Conservation (phyloP, 1,284 basidiomycete genomes). For the Amylostereum areolatum region DNA sequence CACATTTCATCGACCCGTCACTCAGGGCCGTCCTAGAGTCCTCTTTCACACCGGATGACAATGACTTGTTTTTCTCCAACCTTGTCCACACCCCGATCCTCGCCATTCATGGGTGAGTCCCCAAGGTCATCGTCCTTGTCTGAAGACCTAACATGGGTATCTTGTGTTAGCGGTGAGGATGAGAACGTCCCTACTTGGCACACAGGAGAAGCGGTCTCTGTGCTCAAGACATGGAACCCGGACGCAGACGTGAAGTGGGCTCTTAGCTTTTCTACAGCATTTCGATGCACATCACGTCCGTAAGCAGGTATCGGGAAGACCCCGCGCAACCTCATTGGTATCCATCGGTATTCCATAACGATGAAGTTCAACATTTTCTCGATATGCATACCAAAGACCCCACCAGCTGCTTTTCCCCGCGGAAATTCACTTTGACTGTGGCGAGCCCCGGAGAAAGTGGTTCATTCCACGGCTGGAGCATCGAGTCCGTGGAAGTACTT, state of each 20-base stretch:
- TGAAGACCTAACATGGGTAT: not conserved
- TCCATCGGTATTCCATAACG: constrained; percentile 48
- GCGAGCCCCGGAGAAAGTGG: constrained; percentile 60
- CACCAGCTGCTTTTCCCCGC: constrained; percentile 2
- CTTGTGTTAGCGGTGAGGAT: constrained; percentile 51
- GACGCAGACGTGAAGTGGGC: constrained; percentile 48
- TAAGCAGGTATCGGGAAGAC: constrained; percentile 58
- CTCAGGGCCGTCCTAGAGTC: constrained; percentile 67
- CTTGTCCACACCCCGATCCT: constrained; percentile 63
- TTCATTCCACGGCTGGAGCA: constrained; percentile 58
- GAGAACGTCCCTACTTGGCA: constrained; percentile 83
- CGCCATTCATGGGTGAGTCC: constrained; percentile 68
- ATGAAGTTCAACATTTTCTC: constrained; percentile 51
- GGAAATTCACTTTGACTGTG: constrained; percentile 61
- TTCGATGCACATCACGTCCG: not conserved
- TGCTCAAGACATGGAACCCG: constrained; percentile 50
- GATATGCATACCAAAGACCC: constrained; percentile 22
- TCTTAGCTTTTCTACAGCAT: not conserved
- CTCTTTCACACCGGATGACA: constrained; percentile 76
- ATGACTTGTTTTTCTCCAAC: constrained; percentile 81
- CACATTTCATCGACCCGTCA: constrained; percentile 73
- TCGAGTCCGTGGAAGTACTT: constrained; percentile 46
- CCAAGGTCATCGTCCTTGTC: not conserved
- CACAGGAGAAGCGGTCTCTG: constrained; percentile 53
- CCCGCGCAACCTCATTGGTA: constrained; percentile 67